Evolutionary conservation across 345 rosid genomes (phyloP), one percentile per base, ranked within the genome.

Genomic region (Mallotus nudiflorus): DNA sequence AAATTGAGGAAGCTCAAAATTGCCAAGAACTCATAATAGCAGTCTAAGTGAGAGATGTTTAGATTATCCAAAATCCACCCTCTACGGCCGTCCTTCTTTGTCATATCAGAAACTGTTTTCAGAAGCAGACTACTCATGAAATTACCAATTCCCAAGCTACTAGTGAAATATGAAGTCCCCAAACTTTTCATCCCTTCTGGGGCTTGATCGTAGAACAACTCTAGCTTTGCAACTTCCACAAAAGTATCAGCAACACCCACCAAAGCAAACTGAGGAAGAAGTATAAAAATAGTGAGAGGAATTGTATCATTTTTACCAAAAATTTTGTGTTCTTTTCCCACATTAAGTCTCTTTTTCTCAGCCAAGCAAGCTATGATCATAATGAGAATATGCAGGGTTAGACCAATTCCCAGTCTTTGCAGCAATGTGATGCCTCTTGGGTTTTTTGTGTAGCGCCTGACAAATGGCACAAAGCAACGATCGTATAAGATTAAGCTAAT

Each of bases 201-300:
- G 9, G 96, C 92, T 57, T 93, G 98, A 58, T 91, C 96, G 35
- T 91, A 93, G 91, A 93, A 93, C 46, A 89, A 91, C 64, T 91
- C 96, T 22, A 91, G 45, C 84, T 93, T 93, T 0, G 98, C 92
- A 9, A 88, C 90, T 68, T 89, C 96, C 16, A 76, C 64, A 8
- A 93, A 89, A 3, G 83, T 33, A 79, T 93, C 97, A n/a, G 97
- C 88, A 0, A 89, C 73, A 24, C 98, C 96, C 86, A 75, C 77
- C 13, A 93, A 59, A 53, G 88, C 89, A 31, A 89, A 89, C 44
- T 91, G 96, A 18, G 98, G 96, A 16, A 89, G 77, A 39, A 93
- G 85, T 20, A 75, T 65, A 53, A 88, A 86, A 11, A 91, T 88
- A 8, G 82, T 76, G 6, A 93, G 74, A 2, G 98, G 98, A 52